Percentiles rank a stretch among this genome's conserved stretches.
Conservation (phyloP, 2,329 filamentous ascomycete species). For the Arthroderma sp. region DNA sequence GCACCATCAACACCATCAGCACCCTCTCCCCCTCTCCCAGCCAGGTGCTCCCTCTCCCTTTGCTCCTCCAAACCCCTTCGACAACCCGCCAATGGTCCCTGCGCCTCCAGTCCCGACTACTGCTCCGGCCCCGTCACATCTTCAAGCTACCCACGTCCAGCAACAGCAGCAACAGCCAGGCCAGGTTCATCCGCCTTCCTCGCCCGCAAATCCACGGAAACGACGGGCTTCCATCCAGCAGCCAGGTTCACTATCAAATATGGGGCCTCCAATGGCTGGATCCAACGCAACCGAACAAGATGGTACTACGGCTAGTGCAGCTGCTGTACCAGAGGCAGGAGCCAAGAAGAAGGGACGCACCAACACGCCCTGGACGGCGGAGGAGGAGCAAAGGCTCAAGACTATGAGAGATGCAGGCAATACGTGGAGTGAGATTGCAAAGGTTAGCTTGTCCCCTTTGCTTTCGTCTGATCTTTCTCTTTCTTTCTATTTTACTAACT, state of each 20-base stretch:
- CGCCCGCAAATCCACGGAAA: conserved; percentile 32
- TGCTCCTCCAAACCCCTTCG: conserved; percentile 22
- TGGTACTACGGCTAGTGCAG: conserved; percentile 21
- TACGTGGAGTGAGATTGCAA: conserved; percentile 97
- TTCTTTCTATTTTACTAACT: background rate
- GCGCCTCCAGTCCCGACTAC: conserved; percentile 17
- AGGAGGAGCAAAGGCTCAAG: conserved; percentile 85
- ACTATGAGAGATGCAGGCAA: conserved; percentile 85
- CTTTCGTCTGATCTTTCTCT: background rate
- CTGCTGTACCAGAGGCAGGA: conserved; percentile 43
- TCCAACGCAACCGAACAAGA: conserved; percentile 22
- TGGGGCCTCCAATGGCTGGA: conserved; percentile 23
- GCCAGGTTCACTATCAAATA: conserved; percentile 26
- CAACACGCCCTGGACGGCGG: conserved; percentile 97
- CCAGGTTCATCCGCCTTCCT: conserved; percentile 15
- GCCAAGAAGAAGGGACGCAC: conserved; percentile 76
- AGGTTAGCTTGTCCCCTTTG: conserved; percentile 45
- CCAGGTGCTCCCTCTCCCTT: conserved; percentile 27
- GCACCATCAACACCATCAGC: background rate
- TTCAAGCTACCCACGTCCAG: conserved; percentile 9
- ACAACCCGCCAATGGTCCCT: conserved; percentile 30
- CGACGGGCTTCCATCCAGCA: conserved; percentile 32
- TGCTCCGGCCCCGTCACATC: conserved; percentile 13
- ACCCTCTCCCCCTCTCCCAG: conserved; percentile 23
- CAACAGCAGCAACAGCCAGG: conserved; percentile 21